Evolutionary conservation across 139 green algal species (phyloP), one percentile per base, ranked within the genome.

Genomic region (Tetradesmus obliquus): DNA sequence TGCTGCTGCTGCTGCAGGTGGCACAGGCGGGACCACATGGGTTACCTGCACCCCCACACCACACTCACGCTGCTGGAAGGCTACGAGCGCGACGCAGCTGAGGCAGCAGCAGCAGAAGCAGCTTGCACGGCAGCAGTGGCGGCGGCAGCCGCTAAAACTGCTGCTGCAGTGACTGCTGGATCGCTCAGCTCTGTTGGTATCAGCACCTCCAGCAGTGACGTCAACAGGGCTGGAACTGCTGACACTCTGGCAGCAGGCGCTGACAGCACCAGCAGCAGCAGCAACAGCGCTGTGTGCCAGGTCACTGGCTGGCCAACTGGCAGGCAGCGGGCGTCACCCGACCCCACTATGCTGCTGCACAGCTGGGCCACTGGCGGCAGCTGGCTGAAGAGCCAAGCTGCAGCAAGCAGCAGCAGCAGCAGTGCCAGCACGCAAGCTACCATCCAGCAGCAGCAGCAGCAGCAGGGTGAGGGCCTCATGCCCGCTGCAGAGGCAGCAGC

Each of bases 1-100:
- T 81, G 72, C 2, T 53, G 19, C 72, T 81, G 72, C 2, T 81
- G 20, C 72, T 81, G 32, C 92, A 95, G 94, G 91, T 95, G 92
- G 81, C 93, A 95, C 85, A 91, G 94, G 51, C 81, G 91, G 3
- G 94, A 96, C 87, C 93, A 96, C 92, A 92, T 96, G 91, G 94
- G 94, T 1, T 94, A 94, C 82, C 60, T 94, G 22, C 91, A 94
- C 53, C 92, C 91, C 17, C 82, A 90, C 5, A 94, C 95, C n/a
- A 95, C 92, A 15, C 72, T 95, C 22, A 96, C 94, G 0, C 88
- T 96, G 74, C 90, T 96, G 32, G 94, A 95, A 83, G 94, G 94
- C 54, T 96, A 93, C 76, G 93, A 96, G 80, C 91, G 93, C 57
- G 94, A 95, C 20, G 93, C 90, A 71, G 90, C 91, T 15, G 86